phyloP scores from a whole-genome alignment of 2,329 filamentous ascomycete genomes.

The Zasmidium cellare region DNA sequence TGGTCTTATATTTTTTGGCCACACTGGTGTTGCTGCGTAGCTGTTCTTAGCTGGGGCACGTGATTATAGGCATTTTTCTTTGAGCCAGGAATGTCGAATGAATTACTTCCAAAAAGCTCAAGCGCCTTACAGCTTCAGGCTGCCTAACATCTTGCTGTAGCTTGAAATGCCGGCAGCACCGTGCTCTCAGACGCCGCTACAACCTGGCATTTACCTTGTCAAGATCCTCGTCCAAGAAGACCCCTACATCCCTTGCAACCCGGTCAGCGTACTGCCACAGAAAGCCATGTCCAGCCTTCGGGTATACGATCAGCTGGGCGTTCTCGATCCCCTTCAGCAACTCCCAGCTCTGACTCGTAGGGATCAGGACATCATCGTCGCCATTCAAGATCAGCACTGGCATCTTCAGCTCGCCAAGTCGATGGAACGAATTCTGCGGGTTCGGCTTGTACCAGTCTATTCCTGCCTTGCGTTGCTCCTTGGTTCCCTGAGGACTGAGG shows the following conservation, averaged over 20 bases:
- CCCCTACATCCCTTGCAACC: neutral
- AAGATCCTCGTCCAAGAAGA: conserved; percentile 5
- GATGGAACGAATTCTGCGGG: conserved; percentile 1
- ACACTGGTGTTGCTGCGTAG: neutral
- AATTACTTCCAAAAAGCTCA: too few relatives aligned
- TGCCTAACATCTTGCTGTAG: too few relatives aligned
- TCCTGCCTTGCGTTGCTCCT: neutral
- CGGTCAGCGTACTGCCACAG: conserved; percentile 8
- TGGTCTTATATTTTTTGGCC: conserved; percentile 1
- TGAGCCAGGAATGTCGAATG: too few relatives aligned
- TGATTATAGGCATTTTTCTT: too few relatives aligned
- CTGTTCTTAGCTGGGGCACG: too few relatives aligned
- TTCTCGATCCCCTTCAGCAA: conserved; percentile 3
- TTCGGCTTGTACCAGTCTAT: conserved; percentile 1
- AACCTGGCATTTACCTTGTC: conserved; percentile 3
- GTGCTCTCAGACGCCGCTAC: too few relatives aligned
- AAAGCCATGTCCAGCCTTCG: conserved; percentile 11
- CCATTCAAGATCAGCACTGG: conserved; percentile 5
- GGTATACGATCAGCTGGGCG: conserved; percentile 10
- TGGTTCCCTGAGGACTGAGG: neutral
- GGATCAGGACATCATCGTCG: conserved; percentile 4
- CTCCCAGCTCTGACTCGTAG: conserved; percentile 7
- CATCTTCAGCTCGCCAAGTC: conserved; percentile 9
- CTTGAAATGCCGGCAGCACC: too few relatives aligned
- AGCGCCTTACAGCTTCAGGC: too few relatives aligned